A percentile compares a stretch with the other conserved stretches of the same genome.
These are phyloP conservation scores for Aspergillus melleus DNA, from an alignment of 2,329 filamentous ascomycete genomes.

Conservation along the genomic window DNA sequence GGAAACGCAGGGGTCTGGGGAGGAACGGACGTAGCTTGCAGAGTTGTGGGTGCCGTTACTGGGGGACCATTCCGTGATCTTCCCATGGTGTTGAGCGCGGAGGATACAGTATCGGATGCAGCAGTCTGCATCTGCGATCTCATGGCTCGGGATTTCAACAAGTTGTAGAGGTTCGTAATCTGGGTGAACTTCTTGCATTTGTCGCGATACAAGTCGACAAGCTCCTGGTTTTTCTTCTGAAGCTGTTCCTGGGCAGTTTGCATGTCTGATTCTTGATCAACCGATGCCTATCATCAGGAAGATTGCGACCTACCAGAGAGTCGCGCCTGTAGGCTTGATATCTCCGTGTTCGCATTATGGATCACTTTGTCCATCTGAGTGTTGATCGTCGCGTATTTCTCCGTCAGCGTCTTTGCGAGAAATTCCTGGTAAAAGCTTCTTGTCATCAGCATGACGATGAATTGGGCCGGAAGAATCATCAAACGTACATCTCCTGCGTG, in stretches of 20 bases:
- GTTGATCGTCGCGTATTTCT: constrained; percentile 67
- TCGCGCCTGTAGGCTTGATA: constrained; percentile 65
- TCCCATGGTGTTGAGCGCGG: constrained; percentile 43
- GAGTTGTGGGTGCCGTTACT: constrained; percentile 14
- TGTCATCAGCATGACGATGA: constrained; percentile 6
- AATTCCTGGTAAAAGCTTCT: constrained; percentile 74
- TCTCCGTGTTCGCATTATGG: constrained; percentile 72
- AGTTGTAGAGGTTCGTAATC: constrained; percentile 62
- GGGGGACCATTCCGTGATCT: constrained; percentile 18
- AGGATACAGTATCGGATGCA: constrained; percentile 54
- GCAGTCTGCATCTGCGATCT: constrained; percentile 55
- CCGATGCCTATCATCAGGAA: neutral
- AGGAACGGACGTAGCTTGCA: constrained; percentile 12
- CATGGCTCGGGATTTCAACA: constrained; percentile 58
- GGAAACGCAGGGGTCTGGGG: constrained; percentile 28
- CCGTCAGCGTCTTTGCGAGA: constrained; percentile 67
- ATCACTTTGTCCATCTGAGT: constrained; percentile 71
- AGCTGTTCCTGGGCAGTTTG: constrained; percentile 63
- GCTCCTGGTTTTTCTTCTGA: constrained; percentile 69
- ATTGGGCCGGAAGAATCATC: neutral
- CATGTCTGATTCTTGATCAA: constrained; percentile 47
- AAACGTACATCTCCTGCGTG: constrained; percentile 72
- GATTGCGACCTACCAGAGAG: constrained; percentile 56
- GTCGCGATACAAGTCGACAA: constrained; percentile 65
- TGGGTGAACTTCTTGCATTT: constrained; percentile 70